Evolutionary conservation across 1,284 basidiomycete species (phyloP).

Genomic region (Cryptococcus sp.): DNA sequence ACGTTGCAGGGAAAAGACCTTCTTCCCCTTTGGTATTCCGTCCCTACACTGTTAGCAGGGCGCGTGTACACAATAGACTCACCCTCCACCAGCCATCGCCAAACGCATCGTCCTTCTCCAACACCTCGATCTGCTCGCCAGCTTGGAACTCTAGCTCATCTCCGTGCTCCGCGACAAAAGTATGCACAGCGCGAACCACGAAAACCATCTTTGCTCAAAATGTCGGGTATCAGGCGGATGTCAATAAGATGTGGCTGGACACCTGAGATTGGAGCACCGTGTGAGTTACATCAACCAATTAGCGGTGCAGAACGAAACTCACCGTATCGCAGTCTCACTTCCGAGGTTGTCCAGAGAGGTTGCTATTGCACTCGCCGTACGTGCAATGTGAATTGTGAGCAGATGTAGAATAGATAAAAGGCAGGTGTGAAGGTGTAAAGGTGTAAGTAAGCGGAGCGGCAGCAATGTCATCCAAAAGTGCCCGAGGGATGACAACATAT

Average conservation of each 20-base stretch:
- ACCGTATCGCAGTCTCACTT: too few relatives aligned
- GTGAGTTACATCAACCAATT: background rate
- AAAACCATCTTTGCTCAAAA: conserved; percentile 20
- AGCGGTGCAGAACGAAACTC: background rate
- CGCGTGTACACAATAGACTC: conserved; percentile 46
- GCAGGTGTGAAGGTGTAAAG: too few relatives aligned
- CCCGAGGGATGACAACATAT: too few relatives aligned
- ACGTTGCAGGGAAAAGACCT: conserved; percentile 89
- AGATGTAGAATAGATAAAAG: background rate
- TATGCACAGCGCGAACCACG: conserved; percentile 47
- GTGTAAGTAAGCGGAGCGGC: too few relatives aligned
- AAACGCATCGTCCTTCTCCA: conserved; percentile 93
- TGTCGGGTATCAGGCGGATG: background rate
- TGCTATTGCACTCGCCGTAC: too few relatives aligned
- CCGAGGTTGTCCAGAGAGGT: too few relatives aligned
- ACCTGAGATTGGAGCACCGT: background rate
- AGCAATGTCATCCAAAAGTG: too few relatives aligned
- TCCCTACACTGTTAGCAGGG: conserved; percentile 60
- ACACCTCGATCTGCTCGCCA: conserved; percentile 82
- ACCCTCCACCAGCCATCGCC: conserved; percentile 99
- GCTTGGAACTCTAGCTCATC: conserved; percentile 87
- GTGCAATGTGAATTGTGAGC: background rate
- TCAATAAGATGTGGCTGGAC: background rate
- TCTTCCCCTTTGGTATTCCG: conserved; percentile 76
- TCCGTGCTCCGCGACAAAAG: conserved; percentile 83